Percentiles rank a stretch among this genome's conserved stretches.
phyloP scores from a whole-genome alignment of 2,329 filamentous ascomycete genomes.

The Lithohypha guttulata region DNA sequence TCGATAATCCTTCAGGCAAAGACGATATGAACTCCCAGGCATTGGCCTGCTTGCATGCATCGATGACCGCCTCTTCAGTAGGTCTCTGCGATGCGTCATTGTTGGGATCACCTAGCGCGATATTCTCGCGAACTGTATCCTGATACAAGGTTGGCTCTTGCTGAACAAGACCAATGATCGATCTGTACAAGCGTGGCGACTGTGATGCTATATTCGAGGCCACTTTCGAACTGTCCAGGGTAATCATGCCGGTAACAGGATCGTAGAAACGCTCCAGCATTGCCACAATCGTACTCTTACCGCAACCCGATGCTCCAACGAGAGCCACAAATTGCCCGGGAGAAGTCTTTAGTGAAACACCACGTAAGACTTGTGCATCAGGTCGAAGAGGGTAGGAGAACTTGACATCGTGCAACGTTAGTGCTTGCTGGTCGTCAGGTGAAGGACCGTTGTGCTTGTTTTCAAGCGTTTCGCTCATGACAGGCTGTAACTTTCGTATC shows the following conservation, averaged over 20 bases:
- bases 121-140: constrained; percentile 59
- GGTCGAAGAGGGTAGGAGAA: constrained; percentile 27
- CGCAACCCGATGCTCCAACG: constrained; percentile 48
- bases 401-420: constrained; percentile 36
- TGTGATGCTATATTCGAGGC: constrained; percentile 46
- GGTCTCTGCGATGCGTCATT: constrained; percentile 12
- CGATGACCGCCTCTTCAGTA: constrained; percentile 25
- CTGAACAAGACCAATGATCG: constrained; percentile 57
- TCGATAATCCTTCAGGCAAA: constrained; percentile 29
- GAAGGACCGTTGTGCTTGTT: constrained; percentile 31
- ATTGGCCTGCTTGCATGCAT: constrained; percentile 29
- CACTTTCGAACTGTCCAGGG: constrained; percentile 42
- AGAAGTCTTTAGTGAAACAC: constrained; percentile 29
- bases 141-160: constrained; percentile 66
- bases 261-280: constrained; percentile 60
- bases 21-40: constrained; percentile 30
- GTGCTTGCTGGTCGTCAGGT: constrained; percentile 26
- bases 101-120: constrained; percentile 44
- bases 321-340: constrained; percentile 44
- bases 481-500: constrained; percentile 35
- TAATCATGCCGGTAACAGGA: constrained; percentile 50
- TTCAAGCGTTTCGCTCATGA: constrained; percentile 33
- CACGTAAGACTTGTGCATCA: constrained; percentile 23
- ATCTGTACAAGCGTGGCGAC: constrained; percentile 52
- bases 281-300: constrained; percentile 57